A percentile compares a stretch with the other conserved stretches of the same genome.
Conservation (phyloP, 83 land plant species). For the Picea abies region DNA sequence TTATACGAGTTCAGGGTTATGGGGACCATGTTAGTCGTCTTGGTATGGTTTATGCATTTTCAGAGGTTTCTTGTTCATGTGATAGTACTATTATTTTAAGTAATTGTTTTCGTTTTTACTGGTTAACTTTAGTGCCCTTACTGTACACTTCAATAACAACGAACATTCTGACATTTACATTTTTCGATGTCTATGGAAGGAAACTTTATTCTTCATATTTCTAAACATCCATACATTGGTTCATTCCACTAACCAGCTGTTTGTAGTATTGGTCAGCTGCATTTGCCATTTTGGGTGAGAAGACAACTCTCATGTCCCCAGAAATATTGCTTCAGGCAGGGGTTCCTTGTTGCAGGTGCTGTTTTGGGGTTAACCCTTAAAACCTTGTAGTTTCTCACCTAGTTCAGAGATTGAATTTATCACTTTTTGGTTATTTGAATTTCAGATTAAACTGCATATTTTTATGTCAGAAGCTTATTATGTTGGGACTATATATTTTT, state of each 20-base stretch:
- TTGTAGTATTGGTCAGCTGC: constrained; percentile 55
- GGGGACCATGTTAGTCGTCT: constrained; percentile 62
- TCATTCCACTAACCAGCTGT: not conserved
- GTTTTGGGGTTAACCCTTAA: constrained; percentile 3
- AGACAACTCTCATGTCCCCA: constrained; percentile 86
- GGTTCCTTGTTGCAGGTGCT: constrained; percentile 88
- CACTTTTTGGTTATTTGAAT: too few species aligned
- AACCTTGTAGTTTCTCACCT: too few species aligned
- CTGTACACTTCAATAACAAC: not conserved
- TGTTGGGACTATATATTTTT: not conserved
- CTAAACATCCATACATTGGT: too few species aligned
- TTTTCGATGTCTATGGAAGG: not conserved
- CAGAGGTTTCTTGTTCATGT: not conserved
- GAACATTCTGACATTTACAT: not conserved
- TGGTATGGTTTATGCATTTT: constrained; percentile 42
- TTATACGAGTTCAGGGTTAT: constrained; percentile 76
- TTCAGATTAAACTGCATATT: not conserved
- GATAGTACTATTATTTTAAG: not conserved
- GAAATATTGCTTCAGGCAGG: constrained; percentile 64
- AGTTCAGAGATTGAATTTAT: too few species aligned
- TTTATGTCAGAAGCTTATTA: not conserved
- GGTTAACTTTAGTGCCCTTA: not conserved
- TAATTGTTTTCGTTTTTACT: not conserved
- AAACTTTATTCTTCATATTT: too few species aligned
- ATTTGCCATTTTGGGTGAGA: constrained; percentile 75